A percentile compares a stretch with the other conserved stretches of the same genome.
These are phyloP conservation scores for Aspergillus panamensis DNA, from an alignment of 495 filamentous ascomycete genomes.

Conservation along the genomic window DNA sequence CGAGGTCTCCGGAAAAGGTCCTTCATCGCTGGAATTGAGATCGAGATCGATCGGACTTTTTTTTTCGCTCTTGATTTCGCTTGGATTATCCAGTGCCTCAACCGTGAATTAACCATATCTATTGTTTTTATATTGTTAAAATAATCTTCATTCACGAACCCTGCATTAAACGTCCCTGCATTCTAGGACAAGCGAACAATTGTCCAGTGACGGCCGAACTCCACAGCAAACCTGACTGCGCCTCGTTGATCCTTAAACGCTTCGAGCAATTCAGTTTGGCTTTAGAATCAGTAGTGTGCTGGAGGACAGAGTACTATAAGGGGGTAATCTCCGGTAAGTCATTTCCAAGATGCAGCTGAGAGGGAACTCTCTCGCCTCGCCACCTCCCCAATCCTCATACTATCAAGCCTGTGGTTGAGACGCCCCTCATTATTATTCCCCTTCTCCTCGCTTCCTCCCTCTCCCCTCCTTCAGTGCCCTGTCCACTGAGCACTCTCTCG, in stretches of 20 bases:
- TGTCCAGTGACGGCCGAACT: slow-evolving; percentile 16
- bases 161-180: slow-evolving; percentile 12
- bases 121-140: no score
- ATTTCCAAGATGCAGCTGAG: not conserved
- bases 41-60: not conserved
- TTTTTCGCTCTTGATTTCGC: not conserved
- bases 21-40: not conserved
- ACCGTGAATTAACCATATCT: not conserved
- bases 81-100: not conserved
- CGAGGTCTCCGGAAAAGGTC: not conserved
- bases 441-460: slow-evolving; percentile 9
- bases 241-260: slow-evolving; percentile 31
- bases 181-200: slow-evolving; percentile 5
- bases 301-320: not conserved
- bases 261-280: slow-evolving; percentile 12
- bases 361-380: slow-evolving; percentile 7
- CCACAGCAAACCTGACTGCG: slow-evolving; percentile 24
- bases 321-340: slow-evolving; percentile 1
- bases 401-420: not conserved
- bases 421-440: slow-evolving; percentile 12
- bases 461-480: slow-evolving; percentile 9
- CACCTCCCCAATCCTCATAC: slow-evolving; percentile 4
- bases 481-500: slow-evolving; percentile 8
- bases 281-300: not conserved
- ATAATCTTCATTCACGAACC: not conserved